These are phyloP conservation scores for Diplodia scrobiculata DNA, from an alignment of 2,329 filamentous ascomycete genomes.

Conservation along the genomic window DNA sequence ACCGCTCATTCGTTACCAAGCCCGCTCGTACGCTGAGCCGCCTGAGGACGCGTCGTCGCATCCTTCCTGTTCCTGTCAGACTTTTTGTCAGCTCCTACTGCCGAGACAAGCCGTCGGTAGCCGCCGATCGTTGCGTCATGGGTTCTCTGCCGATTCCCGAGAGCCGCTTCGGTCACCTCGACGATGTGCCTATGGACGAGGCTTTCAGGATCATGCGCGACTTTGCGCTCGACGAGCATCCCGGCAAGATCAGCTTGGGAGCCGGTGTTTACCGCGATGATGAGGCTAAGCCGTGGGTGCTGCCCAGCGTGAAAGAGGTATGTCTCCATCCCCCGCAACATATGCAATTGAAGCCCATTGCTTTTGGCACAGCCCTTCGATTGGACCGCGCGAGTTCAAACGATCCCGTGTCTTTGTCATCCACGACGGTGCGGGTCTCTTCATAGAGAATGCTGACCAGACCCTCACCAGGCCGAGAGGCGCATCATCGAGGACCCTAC, in stretches of 20 bases:
- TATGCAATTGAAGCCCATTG: neutral
- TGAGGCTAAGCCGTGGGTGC: constrained; percentile 43
- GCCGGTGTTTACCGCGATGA: constrained; percentile 49
- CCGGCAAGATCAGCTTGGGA: constrained; percentile 47
- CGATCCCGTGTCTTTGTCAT: neutral
- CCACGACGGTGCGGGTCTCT: neutral
- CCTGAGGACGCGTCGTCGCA: neutral
- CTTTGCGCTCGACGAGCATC: constrained; percentile 29
- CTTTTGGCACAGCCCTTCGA: neutral
- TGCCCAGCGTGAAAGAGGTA: constrained; percentile 40
- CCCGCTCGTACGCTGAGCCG: neutral
- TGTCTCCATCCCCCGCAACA: neutral
- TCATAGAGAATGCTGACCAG: neutral
- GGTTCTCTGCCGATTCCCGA: constrained; percentile 26
- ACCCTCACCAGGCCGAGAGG: constrained; percentile 28
- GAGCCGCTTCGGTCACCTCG: constrained; percentile 24
- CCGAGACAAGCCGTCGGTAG: constrained; percentile 20
- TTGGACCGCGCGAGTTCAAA: neutral
- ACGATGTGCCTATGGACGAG: constrained; percentile 23
- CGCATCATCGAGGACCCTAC: constrained; percentile 24
- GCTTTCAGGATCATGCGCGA: constrained; percentile 29
- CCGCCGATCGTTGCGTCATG: constrained; percentile 23
- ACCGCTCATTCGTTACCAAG: neutral
- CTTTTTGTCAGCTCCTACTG: neutral
- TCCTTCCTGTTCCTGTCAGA: constrained; percentile 10